Evolutionary conservation across 345 rosid genomes (phyloP).

Genomic region (Salix caprea): DNA sequence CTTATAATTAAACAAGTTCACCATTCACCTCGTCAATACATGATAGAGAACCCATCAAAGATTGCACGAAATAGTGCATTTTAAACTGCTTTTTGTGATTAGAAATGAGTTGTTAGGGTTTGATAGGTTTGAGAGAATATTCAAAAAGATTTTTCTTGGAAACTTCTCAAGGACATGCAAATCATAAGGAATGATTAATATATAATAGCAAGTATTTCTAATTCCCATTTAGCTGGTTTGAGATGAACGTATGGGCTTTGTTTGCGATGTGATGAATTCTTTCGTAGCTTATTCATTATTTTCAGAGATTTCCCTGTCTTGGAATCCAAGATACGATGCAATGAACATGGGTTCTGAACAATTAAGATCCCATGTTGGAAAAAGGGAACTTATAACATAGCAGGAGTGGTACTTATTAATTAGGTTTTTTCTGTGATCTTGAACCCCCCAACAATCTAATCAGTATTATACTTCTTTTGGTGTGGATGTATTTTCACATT

Average conservation of each 20-base stretch:
- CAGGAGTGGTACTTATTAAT: too few relatives aligned
- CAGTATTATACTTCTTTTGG: not conserved
- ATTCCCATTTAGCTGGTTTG: not conserved
- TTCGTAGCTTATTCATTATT: not conserved
- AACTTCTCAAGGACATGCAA: not conserved
- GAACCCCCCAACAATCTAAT: not conserved
- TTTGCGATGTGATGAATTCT: not conserved
- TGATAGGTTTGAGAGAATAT: not conserved
- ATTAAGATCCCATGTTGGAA: not conserved
- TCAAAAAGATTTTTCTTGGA: not conserved
- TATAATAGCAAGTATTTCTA: not conserved
- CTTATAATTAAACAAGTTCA: not conserved
- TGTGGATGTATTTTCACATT: not conserved
- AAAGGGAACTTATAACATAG: too few relatives aligned
- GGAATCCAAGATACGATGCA: slow-evolving; percentile 9
- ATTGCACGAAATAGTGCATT: not conserved
- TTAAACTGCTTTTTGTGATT: not conserved
- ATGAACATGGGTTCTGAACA: slow-evolving; percentile 10
- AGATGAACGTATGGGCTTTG: not conserved
- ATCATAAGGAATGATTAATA: not conserved
- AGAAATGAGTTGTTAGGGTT: not conserved
- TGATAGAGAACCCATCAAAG: too few relatives aligned
- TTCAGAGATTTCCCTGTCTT: not conserved
- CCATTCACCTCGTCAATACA: not conserved
- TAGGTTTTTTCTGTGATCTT: not conserved